Evolutionary conservation across 805 yeast species (phyloP), one percentile per base, ranked within the genome.

Genomic region (Saccharomyces jurei): DNA sequence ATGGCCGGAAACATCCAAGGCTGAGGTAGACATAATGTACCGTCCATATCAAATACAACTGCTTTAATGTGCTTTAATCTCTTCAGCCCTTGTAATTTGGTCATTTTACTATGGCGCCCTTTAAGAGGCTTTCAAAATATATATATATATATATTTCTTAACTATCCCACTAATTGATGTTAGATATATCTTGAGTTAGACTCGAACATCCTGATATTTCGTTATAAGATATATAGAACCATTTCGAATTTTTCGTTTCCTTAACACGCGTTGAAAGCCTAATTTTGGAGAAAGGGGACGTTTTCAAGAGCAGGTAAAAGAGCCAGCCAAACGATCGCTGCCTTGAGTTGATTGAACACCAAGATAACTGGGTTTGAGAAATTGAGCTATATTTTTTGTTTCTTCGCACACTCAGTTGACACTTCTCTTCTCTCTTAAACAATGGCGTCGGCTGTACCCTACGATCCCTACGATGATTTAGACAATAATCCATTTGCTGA

Each of bases 21-120:
- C 63, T 84, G 89, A 1, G 89, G 89, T 13, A 79, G 70, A 58
- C 87, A 82, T 53, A 86, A 64, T 0, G 92, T 86, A 4, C 91
- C 91, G 64, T 86, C 92, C 92, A 86, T 86, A 62, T 86, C 92
- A 63, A 86, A 86, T 1, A 86, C 74, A 6, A 86, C 64, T 0
- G 88, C 88, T 48, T 71, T 73, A 47, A 82, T 65, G 6, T 30
- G 21, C 22, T 49, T 48, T 9, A 54, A 28, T 21, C 29, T 25
- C 10, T 41, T 50, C 1, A 53, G 25, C 27, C 44, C 50, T 21
- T 29, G 59, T 58, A 6, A 67, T 51, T 46, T 76, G 74, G 25
- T 63, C 58, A 6, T 58, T 41, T 67, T 1, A 56, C 54, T 49
- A 29, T 26, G 41, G 17, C n/a, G 11, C 30, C 21, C 21, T 30